phyloP scores from a whole-genome alignment of 1,139 yeast species.

The Pichia sorboxylosa region DNA sequence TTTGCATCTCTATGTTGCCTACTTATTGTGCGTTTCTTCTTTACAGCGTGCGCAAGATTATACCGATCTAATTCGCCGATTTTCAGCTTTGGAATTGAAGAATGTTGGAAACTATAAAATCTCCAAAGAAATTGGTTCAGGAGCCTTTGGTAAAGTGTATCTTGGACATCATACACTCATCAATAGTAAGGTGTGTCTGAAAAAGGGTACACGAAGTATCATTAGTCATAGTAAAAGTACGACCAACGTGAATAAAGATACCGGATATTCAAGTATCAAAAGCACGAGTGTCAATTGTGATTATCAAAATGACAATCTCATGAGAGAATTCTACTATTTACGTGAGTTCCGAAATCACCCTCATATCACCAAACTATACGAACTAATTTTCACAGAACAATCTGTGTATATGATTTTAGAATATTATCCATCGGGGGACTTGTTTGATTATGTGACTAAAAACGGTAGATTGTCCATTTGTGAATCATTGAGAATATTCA shows the following conservation, averaged over 20 bases:
- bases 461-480: constrained; percentile 40
- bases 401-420: constrained; percentile 82
- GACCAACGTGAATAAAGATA: neutral
- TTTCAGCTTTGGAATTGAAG: constrained; percentile 28
- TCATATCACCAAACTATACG: constrained; percentile 75
- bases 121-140: constrained; percentile 68
- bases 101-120: constrained; percentile 74
- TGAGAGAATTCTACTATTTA: constrained; percentile 83
- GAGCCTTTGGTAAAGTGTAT: constrained; percentile 86
- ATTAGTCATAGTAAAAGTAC: neutral
- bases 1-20: neutral
- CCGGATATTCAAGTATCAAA: neutral
- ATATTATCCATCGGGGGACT: constrained; percentile 82
- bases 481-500: constrained; percentile 51
- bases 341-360: constrained; percentile 66
- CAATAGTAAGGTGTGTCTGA: constrained; percentile 67
- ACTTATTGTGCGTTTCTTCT: too few relatives aligned
- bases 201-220: constrained; percentile 48
- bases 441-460: constrained; percentile 61
- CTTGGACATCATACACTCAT: constrained; percentile 69
- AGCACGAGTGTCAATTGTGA: neutral
- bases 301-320: constrained; percentile 62
- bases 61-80: constrained; percentile 19
- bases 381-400: constrained; percentile 69
- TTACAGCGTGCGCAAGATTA: constrained; percentile 23